phyloP scores from a whole-genome alignment of 2,329 filamentous ascomycete species.

The Phoma sp. region DNA sequence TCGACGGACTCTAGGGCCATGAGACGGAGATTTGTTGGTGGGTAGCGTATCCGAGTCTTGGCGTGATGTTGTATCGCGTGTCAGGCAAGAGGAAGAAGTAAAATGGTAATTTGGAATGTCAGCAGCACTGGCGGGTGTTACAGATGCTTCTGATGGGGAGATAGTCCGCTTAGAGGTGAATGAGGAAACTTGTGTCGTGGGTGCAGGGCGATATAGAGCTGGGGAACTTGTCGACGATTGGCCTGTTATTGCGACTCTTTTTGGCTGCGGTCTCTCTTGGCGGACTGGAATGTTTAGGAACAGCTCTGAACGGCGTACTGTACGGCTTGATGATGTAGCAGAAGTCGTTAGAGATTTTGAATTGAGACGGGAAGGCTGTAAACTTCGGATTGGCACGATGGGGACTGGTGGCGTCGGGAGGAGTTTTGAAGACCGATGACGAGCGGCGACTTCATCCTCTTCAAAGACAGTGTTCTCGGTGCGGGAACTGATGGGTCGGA shows the following conservation, averaged over 20 bases:
- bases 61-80: constrained; percentile 17
- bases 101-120: constrained; percentile 50
- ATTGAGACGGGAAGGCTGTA: constrained; percentile 37
- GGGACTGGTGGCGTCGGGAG: constrained; percentile 42
- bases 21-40: not conserved
- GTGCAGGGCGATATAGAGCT: constrained; percentile 11
- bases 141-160: constrained; percentile 29
- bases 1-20: not conserved
- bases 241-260: constrained; percentile 14
- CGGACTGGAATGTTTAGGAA: constrained; percentile 43
- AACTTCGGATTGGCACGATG: constrained; percentile 42
- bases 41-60: constrained; percentile 10
- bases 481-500: constrained; percentile 40
- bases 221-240: constrained; percentile 18
- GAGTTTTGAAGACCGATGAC: constrained; percentile 36
- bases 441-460: constrained; percentile 38
- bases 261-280: constrained; percentile 35
- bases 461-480: constrained; percentile 49
- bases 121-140: constrained; percentile 31
- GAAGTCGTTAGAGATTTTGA: constrained; percentile 31
- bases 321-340: constrained; percentile 10
- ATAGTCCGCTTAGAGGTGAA: constrained; percentile 20
- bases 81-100: constrained; percentile 22
- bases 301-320: constrained; percentile 32
- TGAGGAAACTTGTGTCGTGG: constrained; percentile 14